Conservation (phyloP, 2,329 filamentous ascomycete genomes). For the Botrytis paeoniae region DNA sequence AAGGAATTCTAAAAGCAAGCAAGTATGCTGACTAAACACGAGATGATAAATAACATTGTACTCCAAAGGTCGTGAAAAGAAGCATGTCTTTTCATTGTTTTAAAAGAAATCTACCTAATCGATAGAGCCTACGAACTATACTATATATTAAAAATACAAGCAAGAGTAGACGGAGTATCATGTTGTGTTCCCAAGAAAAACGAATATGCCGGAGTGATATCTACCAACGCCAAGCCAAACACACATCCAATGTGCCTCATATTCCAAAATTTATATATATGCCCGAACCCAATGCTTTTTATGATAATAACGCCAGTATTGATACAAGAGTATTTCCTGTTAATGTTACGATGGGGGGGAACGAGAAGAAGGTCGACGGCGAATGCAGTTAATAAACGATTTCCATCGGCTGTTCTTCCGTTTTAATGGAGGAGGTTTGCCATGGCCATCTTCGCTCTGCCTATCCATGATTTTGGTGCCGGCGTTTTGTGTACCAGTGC, state of each 20-base stretch:
- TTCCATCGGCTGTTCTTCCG: constrained; percentile 33
- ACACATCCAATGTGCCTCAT: constrained; percentile 14
- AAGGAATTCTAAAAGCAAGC: neutral
- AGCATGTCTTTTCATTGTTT: constrained; percentile 4
- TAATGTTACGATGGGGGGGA: constrained; percentile 8
- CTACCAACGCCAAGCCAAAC: constrained; percentile 14
- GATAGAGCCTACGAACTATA: neutral
- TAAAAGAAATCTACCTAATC: neutral
- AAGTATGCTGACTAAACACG: constrained; percentile 1
- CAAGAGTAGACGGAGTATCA: constrained; percentile 1
- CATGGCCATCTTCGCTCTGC: constrained; percentile 2
- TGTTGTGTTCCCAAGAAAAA: constrained; percentile 11
- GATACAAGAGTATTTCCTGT: neutral
- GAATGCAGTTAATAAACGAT: constrained; percentile 32
- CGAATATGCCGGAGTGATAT: constrained; percentile 19
- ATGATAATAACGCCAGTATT: constrained; percentile 14
- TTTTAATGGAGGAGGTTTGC: constrained; percentile 21
- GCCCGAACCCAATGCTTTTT: constrained; percentile 13
- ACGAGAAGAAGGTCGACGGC: constrained; percentile 21
- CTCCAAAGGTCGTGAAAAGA: neutral
- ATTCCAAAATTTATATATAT: constrained; percentile 12
- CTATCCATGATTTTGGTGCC: neutral
- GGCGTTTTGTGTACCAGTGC: neutral
- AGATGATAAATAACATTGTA: neutral
- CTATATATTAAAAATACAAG: neutral